These are phyloP conservation scores for Gryganskiella cystojenkinii DNA, from an alignment of 192 early-diverging fungal species.

Conservation along the genomic window DNA sequence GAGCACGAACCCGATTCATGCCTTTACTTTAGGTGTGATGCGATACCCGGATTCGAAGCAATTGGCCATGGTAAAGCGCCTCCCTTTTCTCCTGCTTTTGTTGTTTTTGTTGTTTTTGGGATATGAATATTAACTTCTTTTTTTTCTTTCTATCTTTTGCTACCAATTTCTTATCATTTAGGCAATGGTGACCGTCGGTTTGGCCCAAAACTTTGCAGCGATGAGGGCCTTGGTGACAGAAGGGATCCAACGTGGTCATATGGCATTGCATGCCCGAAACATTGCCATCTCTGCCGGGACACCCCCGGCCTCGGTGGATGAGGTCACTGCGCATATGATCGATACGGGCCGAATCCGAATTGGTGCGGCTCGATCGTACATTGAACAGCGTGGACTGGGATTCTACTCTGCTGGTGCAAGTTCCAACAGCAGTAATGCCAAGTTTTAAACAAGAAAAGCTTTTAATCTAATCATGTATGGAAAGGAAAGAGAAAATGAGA, in stretches of 20 bases:
- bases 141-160: background rate
- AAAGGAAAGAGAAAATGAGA: too few relatives aligned
- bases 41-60: slow-evolving; percentile 70
- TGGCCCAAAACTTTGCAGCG: slow-evolving; percentile 87
- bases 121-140: too few relatives aligned
- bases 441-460: too few relatives aligned
- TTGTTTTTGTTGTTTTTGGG: too few relatives aligned
- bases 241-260: slow-evolving; percentile 81
- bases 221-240: slow-evolving; percentile 76
- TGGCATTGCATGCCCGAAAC: slow-evolving; percentile 69
- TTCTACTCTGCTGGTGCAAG: slow-evolving; percentile 31
- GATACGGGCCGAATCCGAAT: slow-evolving; percentile 70
- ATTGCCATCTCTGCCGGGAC: slow-evolving; percentile 79
- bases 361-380: slow-evolving; percentile 68
- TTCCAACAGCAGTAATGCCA: slow-evolving; percentile 18
- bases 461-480: too few relatives aligned
- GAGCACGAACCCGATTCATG: slow-evolving; percentile 77
- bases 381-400: slow-evolving; percentile 58
- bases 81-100: background rate
- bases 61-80: slow-evolving; percentile 62
- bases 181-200: slow-evolving; percentile 72
- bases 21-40: slow-evolving; percentile 73
- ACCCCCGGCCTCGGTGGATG: slow-evolving; percentile 70
- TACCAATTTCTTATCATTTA: slow-evolving; percentile 13
- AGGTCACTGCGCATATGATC: slow-evolving; percentile 77